Evolutionary conservation across 106 monocot species (phyloP), one percentile per base, ranked within the genome.

Genomic region (Dactylorhiza incarnata): DNA sequence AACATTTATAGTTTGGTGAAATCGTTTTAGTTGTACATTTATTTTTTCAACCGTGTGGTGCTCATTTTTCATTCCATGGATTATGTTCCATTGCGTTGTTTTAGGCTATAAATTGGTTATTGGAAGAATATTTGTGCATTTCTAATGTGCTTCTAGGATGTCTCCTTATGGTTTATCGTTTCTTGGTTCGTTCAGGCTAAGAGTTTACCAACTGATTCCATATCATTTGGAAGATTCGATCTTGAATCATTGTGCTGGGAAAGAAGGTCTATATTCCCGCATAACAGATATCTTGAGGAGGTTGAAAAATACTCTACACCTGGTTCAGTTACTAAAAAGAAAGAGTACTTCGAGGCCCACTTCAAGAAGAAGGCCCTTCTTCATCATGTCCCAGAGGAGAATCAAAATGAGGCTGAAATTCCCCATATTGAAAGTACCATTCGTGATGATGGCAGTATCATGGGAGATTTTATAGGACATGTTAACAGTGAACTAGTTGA

Each of bases 221-320:
- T 90, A 84, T 88, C 93, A 73, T 94, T 94, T 83, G 93, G 93
- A 76, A 86, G 86, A 52, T 94, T 90, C 82, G 93, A 94, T 62
- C 17, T 76, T 23, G 93, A 90, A 73, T 65, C 82, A 12, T 85
- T 94, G 45, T 84, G 88, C 9, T 94, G 93, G 93, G 90, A 94
- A 78, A 90, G 84, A 72, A 90, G 84, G 74, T 94, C 93, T 26
- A 84, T 90, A 48, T 94, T 94, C 73, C 82, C 83, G 2, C 90
- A 94, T 74, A 90, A 94, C 51, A 78, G 81, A 78, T 94, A 90
- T 24, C 93, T 90, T 46, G 93, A 94, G 73, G 93, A 94, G 81
- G 93, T 90, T 79, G 90, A 86, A 56, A 94, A 86, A 73, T 94
- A 75, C 72, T 86, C 88, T 0, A 94, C 88, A 56, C 93, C 88